phyloP scores from a whole-genome alignment of 2,329 filamentous ascomycete genomes.

The Aspergillus novoparasiticus region DNA sequence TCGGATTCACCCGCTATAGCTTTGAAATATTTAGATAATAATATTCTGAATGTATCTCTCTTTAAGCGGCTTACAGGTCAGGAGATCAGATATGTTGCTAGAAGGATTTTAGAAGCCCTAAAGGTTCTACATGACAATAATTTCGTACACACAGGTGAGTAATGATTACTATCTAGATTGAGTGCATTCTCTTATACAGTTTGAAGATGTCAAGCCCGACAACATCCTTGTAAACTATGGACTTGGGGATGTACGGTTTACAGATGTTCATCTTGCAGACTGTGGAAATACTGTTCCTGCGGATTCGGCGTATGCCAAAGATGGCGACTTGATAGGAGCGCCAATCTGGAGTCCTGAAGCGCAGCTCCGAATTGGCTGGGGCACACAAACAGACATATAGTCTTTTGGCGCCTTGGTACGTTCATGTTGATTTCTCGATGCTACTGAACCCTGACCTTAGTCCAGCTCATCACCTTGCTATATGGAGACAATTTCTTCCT shows the following conservation, averaged over 20 bases:
- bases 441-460: background rate
- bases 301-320: constrained; percentile 18
- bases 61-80: background rate
- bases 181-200: background rate
- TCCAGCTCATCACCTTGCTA: constrained; percentile 25
- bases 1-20: background rate
- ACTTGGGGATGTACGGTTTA: constrained; percentile 16
- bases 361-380: constrained; percentile 25
- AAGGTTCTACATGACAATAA: constrained; percentile 17
- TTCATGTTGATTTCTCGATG: background rate
- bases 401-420: constrained; percentile 27
- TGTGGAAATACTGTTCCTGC: constrained; percentile 21
- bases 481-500: constrained; percentile 22
- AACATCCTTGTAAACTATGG: constrained; percentile 28
- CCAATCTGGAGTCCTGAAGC: constrained; percentile 28
- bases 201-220: constrained; percentile 27
- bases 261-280: constrained; percentile 27
- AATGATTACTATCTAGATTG: background rate
- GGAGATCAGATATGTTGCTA: constrained; percentile 18
- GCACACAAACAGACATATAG: constrained; percentile 31
- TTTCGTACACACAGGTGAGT: constrained; percentile 25
- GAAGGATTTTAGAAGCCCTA: constrained; percentile 19
- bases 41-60: background rate
- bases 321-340: constrained; percentile 22
- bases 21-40: constrained; percentile 1